A percentile compares a stretch with the other conserved stretches of the same genome.
phyloP scores from a whole-genome alignment of 495 filamentous ascomycete species.

The Penicillium coffeae region DNA sequence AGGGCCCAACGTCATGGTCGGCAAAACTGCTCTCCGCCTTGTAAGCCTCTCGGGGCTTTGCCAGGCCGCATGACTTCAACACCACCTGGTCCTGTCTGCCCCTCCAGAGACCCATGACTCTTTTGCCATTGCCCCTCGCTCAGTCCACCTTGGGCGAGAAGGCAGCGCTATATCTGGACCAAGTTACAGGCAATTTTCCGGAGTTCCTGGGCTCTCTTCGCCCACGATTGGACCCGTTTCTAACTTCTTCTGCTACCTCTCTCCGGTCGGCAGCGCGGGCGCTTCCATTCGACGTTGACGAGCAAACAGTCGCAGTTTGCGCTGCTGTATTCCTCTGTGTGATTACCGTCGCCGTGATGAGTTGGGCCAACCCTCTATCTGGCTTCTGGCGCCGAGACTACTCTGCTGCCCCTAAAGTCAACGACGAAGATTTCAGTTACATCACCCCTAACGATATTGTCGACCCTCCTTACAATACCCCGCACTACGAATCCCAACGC shows the following conservation, averaged over 20 bases:
- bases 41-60: conserved; percentile 17
- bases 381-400: conserved; percentile 42
- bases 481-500: conserved; percentile 11
- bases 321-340: conserved; percentile 44
- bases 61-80: conserved; percentile 20
- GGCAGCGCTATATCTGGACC: conserved; percentile 48
- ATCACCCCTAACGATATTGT: conserved; percentile 68
- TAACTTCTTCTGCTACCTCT: conserved; percentile 38
- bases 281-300: conserved; percentile 25
- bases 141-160: conserved; percentile 47
- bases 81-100: conserved; percentile 10
- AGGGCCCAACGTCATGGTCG: conserved; percentile 12
- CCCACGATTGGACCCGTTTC: conserved; percentile 32
- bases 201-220: conserved; percentile 41
- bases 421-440: conserved; percentile 77
- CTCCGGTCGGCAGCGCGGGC: conserved; percentile 27
- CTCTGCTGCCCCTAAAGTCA: conserved; percentile 57
- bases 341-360: conserved; percentile 54
- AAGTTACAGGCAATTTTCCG: conserved; percentile 53
- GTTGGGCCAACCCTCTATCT: conserved; percentile 56
- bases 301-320: conserved; percentile 17
- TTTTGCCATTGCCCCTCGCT: conserved; percentile 42
- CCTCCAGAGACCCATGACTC: conserved; percentile 33
- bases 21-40: conserved; percentile 32
- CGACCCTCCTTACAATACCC: conserved; percentile 22